Conservation (phyloP, 129 eudicot species). For the Escallonia rubra region DNA sequence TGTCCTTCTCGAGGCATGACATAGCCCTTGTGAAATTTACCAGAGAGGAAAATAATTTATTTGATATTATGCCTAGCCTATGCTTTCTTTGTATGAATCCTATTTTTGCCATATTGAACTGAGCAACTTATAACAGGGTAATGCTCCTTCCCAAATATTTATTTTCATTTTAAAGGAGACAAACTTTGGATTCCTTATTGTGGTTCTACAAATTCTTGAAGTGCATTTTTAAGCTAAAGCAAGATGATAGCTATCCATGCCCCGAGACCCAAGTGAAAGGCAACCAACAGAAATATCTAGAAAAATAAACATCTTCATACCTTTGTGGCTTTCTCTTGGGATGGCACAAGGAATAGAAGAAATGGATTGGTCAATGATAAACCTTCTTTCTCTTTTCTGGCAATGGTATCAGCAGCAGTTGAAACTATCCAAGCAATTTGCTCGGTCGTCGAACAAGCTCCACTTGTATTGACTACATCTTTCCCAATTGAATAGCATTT, state of each 20-base stretch:
- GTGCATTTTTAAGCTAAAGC: too few species aligned
- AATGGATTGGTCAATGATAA: constrained; percentile 54
- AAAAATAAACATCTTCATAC: constrained; percentile 28
- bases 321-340: constrained; percentile 72
- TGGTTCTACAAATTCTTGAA: too few species aligned
- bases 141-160: too few species aligned
- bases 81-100: too few species aligned
- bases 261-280: neutral
- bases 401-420: constrained; percentile 70
- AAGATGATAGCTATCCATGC: neutral
- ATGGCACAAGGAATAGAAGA: constrained; percentile 73
- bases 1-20: too few species aligned
- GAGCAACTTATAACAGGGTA: too few species aligned
- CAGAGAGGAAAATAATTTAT: too few species aligned
- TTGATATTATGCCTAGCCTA: too few species aligned
- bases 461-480: constrained; percentile 63
- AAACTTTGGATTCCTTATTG: too few species aligned
- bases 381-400: constrained; percentile 78
- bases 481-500: constrained; percentile 51
- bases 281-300: neutral
- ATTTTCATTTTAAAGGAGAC: too few species aligned
- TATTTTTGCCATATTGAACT: too few species aligned
- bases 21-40: too few species aligned
- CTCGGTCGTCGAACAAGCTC: constrained; percentile 47
- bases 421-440: constrained; percentile 90